A percentile compares a stretch with the other conserved stretches of the same genome.
These are phyloP conservation scores for Shiraia bambusicola DNA, from an alignment of 2,329 filamentous ascomycete species.

Conservation along the genomic window DNA sequence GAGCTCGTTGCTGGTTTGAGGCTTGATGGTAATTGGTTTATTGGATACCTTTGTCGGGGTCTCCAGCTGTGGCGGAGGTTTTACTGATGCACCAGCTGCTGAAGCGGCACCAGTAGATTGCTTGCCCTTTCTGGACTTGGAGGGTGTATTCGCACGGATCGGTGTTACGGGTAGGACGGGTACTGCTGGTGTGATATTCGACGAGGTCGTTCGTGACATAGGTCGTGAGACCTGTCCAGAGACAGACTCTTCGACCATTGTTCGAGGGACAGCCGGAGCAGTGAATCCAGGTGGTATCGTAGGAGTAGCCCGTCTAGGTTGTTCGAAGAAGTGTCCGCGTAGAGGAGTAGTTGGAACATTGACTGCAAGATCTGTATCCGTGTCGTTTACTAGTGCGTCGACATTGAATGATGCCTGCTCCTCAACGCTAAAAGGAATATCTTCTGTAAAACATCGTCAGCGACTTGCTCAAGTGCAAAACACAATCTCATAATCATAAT, in stretches of 20 bases:
- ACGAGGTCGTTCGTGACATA: constrained; percentile 35
- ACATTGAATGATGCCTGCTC: constrained; percentile 65
- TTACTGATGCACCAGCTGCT: constrained; percentile 3
- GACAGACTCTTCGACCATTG: constrained; percentile 24
- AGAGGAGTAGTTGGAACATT: constrained; percentile 19
- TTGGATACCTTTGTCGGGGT: constrained; percentile 23
- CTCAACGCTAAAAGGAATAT: constrained; percentile 59
- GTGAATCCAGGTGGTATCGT: constrained; percentile 50
- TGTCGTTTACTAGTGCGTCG: constrained; percentile 67
- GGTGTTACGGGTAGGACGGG: constrained; percentile 46
- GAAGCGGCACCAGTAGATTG: constrained; percentile 9
- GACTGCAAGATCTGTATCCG: constrained; percentile 38
- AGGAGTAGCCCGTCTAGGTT: constrained; percentile 47
- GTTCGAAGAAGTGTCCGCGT: constrained; percentile 31
- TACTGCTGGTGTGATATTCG: constrained; percentile 39
- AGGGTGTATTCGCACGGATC: constrained; percentile 31
- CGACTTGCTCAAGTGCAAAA: constrained; percentile 14
- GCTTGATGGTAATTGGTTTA: constrained; percentile 14
- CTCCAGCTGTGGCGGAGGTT: constrained; percentile 7
- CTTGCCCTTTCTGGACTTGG: constrained; percentile 29
- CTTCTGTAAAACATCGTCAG: constrained; percentile 58
- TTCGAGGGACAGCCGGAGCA: constrained; percentile 29
- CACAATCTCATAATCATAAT: neutral
- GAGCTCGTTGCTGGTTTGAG: constrained; percentile 11
- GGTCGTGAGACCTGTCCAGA: constrained; percentile 20